phyloP scores from a whole-genome alignment of 345 rosid genomes.

The Salix brachista region DNA sequence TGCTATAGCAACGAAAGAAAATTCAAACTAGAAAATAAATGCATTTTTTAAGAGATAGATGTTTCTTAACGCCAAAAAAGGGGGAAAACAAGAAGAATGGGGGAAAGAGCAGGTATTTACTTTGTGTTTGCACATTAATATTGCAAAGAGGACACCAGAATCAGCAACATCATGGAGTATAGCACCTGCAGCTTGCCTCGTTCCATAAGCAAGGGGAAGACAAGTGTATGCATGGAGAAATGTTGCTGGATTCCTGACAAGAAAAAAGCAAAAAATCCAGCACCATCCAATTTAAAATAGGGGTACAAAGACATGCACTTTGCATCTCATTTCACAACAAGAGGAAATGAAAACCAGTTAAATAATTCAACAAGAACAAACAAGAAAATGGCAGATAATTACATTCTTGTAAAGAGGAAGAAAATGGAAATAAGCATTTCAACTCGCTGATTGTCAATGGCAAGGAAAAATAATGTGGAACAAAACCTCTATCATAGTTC shows the following conservation, averaged over 20 bases:
- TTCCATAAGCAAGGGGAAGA: slow-evolving; percentile 77
- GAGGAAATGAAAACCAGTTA: not conserved
- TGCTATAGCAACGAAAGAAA: slow-evolving; percentile 9
- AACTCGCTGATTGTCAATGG: not conserved
- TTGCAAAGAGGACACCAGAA: slow-evolving; percentile 80
- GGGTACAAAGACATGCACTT: not conserved
- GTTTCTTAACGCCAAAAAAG: not conserved
- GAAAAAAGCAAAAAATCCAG: slow-evolving; percentile 6
- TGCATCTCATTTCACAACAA: not conserved
- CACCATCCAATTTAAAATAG: not conserved
- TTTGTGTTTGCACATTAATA: slow-evolving; percentile 83
- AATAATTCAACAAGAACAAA: not conserved
- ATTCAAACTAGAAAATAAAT: not conserved
- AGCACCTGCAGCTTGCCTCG: slow-evolving; percentile 83
- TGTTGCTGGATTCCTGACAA: slow-evolving; percentile 79
- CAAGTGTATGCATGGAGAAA: slow-evolving; percentile 97
- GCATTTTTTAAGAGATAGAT: not conserved
- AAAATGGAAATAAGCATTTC: not conserved
- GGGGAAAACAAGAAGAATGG: not conserved
- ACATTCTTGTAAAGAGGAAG: not conserved
- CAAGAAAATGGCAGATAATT: not conserved
- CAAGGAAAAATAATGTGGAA: not conserved
- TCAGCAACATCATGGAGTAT: slow-evolving; percentile 89
- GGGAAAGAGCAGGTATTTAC: slow-evolving; percentile 25
- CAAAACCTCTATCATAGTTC: not conserved